Percentiles rank a stretch among this genome's conserved stretches.
phyloP scores from a whole-genome alignment of 805 yeast genomes.

The Candida piceae region DNA sequence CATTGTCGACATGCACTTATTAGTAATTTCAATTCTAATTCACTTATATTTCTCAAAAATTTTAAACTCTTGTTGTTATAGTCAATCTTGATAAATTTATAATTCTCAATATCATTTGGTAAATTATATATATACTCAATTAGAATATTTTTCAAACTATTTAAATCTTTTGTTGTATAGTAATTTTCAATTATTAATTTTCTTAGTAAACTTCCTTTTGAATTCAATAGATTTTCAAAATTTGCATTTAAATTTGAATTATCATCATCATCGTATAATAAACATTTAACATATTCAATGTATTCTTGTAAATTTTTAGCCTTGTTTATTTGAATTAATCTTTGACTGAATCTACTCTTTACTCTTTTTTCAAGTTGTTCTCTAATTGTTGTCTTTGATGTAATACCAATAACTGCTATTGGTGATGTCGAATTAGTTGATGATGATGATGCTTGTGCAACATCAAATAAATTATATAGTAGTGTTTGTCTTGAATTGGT shows the following conservation, averaged over 20 bases:
- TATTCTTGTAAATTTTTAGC: constrained; percentile 45
- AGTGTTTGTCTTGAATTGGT: constrained; percentile 71
- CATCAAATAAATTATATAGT: constrained; percentile 81
- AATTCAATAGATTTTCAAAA: constrained; percentile 26
- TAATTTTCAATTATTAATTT: constrained; percentile 40
- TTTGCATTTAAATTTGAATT: constrained; percentile 30
- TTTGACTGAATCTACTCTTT: constrained; percentile 80
- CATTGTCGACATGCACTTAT: constrained; percentile 73
- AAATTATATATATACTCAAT: constrained; percentile 34
- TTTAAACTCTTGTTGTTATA: constrained; percentile 13
- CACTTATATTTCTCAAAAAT: constrained; percentile 45
- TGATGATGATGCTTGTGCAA: constrained; percentile 54
- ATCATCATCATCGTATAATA: constrained; percentile 12
- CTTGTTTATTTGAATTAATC: constrained; percentile 58
- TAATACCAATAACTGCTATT: constrained; percentile 74
- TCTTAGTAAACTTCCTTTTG: constrained; percentile 32
- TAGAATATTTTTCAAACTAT: constrained; percentile 41
- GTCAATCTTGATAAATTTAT: constrained; percentile 3
- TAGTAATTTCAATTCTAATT: constrained; percentile 64
- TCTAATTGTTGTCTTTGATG: constrained; percentile 68
- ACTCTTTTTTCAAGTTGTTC: constrained; percentile 90
- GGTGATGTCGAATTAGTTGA: constrained; percentile 43
- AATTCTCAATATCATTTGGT: background rate
- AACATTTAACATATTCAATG: constrained; percentile 36
- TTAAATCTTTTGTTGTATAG: constrained; percentile 55